phyloP scores from a whole-genome alignment of 148 eudicot genomes.

The Talinum fruticosum region DNA sequence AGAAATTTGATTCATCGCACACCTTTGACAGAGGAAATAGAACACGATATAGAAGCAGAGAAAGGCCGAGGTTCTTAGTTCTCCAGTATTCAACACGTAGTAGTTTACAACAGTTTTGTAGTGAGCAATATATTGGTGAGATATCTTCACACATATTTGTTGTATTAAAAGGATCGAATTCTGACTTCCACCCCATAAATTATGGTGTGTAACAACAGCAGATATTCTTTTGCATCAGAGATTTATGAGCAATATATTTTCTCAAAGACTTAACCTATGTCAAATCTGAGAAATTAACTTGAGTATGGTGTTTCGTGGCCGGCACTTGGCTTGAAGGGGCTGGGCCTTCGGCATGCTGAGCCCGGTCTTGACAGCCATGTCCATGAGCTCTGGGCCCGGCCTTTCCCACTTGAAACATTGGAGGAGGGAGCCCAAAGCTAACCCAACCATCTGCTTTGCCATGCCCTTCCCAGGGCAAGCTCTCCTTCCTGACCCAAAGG shows the following conservation, averaged over 20 bases:
- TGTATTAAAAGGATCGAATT: background rate
- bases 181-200: background rate
- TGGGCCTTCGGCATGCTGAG: constrained; percentile 34
- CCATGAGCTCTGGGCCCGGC: constrained; percentile 25
- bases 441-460: constrained; percentile 31
- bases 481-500: constrained; percentile 45
- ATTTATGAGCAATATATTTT: too few species aligned
- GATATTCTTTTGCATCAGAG: background rate
- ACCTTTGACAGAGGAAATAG: background rate
- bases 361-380: constrained; percentile 38
- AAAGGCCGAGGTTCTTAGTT: background rate
- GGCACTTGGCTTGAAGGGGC: constrained; percentile 36
- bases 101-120: background rate
- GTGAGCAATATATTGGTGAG: background rate
- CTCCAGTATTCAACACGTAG: background rate
- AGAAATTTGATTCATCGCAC: background rate
- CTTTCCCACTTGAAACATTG: constrained; percentile 50
- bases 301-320: constrained; percentile 11
- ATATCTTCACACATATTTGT: constrained; percentile 2
- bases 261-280: background rate
- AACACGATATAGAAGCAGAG: background rate
- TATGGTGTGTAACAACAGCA: background rate
- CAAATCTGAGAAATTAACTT: constrained; percentile 17
- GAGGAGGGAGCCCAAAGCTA: constrained; percentile 33
- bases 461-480: constrained; percentile 36